phyloP scores from a whole-genome alignment of 2,329 filamentous ascomycete genomes.

The Ceratocystiopsis brevicomis region DNA sequence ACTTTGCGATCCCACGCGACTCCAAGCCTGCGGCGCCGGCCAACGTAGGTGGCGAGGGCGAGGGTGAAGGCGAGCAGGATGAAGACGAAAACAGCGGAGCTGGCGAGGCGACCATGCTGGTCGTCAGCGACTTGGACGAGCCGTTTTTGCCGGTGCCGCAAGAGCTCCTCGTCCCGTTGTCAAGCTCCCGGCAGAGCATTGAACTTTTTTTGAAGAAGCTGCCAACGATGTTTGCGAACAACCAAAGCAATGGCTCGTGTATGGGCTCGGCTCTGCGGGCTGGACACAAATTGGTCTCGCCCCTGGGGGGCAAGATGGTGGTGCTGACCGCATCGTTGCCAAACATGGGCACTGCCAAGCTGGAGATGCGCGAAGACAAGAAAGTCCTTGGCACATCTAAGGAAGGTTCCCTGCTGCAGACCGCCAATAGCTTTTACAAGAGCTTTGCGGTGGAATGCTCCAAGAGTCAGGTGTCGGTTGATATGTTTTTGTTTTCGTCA shows the following conservation, averaged over 20 bases:
- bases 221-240: conserved; percentile 92
- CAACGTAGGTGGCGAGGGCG: conserved; percentile 15
- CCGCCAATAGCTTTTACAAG: conserved; percentile 94
- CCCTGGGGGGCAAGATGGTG: conserved; percentile 85
- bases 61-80: conserved; percentile 35
- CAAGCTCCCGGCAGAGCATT: conserved; percentile 76
- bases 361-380: conserved; percentile 91
- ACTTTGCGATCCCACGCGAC: conserved; percentile 63
- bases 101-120: conserved; percentile 73
- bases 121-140: conserved; percentile 88
- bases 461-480: conserved; percentile 94
- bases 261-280: conserved; percentile 88
- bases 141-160: conserved; percentile 89
- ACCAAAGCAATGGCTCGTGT: conserved; percentile 71
- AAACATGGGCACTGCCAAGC: conserved; percentile 73
- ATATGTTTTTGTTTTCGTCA: conserved; percentile 94
- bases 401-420: conserved; percentile 73
- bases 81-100: conserved; percentile 44
- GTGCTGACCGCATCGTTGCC: conserved; percentile 80
- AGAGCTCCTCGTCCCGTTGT: conserved; percentile 75
- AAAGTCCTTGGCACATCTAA: conserved; percentile 87
- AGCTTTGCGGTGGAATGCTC: conserved; percentile 97
- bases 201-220: conserved; percentile 81
- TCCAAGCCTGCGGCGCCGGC: conserved; percentile 4
- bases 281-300: conserved; percentile 87